Evolutionary conservation across 257 asterid genomes (phyloP), one percentile per base, ranked within the genome.

Genomic region (Paraleonurus japonicus): DNA sequence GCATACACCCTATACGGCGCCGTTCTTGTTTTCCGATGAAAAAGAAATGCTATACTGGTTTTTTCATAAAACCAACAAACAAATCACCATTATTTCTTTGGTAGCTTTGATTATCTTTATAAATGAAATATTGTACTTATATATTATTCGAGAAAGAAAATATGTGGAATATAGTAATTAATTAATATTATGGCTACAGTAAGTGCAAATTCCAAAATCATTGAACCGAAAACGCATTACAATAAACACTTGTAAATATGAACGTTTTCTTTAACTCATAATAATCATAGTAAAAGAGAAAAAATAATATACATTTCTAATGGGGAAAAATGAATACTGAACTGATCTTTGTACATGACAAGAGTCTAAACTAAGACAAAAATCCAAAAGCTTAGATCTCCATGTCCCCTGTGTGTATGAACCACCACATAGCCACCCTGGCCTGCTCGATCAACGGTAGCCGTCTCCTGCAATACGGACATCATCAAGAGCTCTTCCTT

Each of bases 321-420:
- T 16, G 17, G 24, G 16, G 10, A 47, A 67, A 12, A 58, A 59
- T 17, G 10, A 12, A 20, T 58, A 79, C 63, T 77, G 41, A 60
- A 57, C 48, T 74, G 28, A 78, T 71, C 47, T 79, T 68, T 79
- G 82, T 80, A 82, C 84, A 79, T 16, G 78, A 79, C 59, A 59
- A 61, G 65, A 67, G 69, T 64, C 82, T 70, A 82, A 79, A 76
- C 82, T 73, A 69, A 45, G 50, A 19, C 65, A 55, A 69, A 57
- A 12, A 30, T 65, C 84, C 69, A 74, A 61, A 55, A 75, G 55
- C 75, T 65, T 54, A 45, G 67, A 20, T 61, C 51, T 66, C 60
- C 69, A 41, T 16, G 10, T 12, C 62, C 68, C 61, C 65, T 33
- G n/a, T 30, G 51, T 61, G 63, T 64, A 71, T 16, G 16, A 22